Base-by-base conservation (phyloP, 495 filamentous ascomycete species). In the Pyrenopolyporus hunteri region DNA sequence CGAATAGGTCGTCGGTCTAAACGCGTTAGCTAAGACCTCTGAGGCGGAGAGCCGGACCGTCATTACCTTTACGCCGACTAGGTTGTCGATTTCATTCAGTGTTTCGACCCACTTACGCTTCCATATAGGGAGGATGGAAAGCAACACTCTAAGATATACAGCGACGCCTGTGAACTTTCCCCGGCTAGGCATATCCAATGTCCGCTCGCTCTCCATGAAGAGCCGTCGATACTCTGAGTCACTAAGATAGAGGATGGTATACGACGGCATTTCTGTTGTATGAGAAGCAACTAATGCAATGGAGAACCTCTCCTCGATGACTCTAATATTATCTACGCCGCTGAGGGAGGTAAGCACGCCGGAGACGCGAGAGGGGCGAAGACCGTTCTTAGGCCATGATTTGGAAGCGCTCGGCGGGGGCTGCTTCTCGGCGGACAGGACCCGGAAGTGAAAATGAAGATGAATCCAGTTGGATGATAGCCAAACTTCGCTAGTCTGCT, bases 401-500 rank as follows among this genome's bases (percentile, higher is more conserved):
- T 45, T 25, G 7, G 46, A 11, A 6, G 4, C 6, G n/a, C 13
- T 50, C 16, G 59, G 52, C 9, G 51, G 31, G 31, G 40, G 47
- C 19, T 47, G 31, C 31, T 58, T 57, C 17, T 46, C 59, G 6
- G 46, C 46, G 4, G 52, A 63, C 5, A 63, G 22, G 4, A 63
- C 52, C 3, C 53, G 59, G 11, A 63, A 40, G 32, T 58, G 59
- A 14, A 63, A 58, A 28, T 58, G 59, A 13, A 63, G 47, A 29
- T 63, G 53, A 29, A 56, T 53, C 46, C 59, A 63, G 11, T 32
- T 33, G 2, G 59, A 45, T 29, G 59, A 63, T 8, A 63, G n/a
- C 59, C 53, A 63, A 13, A 63, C 59, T 23, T 57, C 46, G 40
- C 53, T 63, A 11, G 59, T 63, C 20, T 32, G 46, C 53, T 42